Conservation (phyloP, 2,329 filamentous ascomycete species). For the Aureobasidium subglaciale region DNA sequence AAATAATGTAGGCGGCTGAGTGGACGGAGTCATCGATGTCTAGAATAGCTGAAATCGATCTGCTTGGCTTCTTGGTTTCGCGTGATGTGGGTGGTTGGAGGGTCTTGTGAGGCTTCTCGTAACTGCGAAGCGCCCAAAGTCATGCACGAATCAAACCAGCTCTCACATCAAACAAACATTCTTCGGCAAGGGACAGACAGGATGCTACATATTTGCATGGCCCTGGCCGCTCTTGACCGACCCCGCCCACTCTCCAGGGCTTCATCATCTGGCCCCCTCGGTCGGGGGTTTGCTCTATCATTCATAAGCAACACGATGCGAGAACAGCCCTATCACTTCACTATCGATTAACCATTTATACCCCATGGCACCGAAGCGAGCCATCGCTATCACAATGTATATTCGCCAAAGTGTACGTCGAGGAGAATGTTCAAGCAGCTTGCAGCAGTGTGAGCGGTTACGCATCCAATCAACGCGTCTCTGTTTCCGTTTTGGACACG, state of each 20-base stretch:
- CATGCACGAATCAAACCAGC: background rate
- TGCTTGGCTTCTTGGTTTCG: conserved; percentile 3
- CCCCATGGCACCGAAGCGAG: background rate
- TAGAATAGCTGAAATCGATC: background rate
- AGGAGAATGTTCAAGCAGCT: background rate
- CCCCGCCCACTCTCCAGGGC: background rate
- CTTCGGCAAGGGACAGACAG: background rate
- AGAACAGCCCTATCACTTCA: background rate
- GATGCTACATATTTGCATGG: background rate
- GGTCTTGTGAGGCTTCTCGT: background rate
- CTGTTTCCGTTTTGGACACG: background rate
- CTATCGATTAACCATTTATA: background rate
- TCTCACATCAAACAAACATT: background rate
- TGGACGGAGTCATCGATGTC: background rate
- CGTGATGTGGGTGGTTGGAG: conserved; percentile 4
- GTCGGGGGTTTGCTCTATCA: background rate
- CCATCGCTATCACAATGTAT: background rate
- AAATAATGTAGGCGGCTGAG: background rate
- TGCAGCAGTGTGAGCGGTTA: conserved; percentile 14
- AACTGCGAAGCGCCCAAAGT: background rate
- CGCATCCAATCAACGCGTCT: conserved; percentile 12
- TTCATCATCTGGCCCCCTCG: no score
- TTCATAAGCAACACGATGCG: background rate
- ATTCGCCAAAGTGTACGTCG: background rate
- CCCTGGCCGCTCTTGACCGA: background rate